Conservation (phyloP, 306 rosid species). For the Begonia masoniana region DNA sequence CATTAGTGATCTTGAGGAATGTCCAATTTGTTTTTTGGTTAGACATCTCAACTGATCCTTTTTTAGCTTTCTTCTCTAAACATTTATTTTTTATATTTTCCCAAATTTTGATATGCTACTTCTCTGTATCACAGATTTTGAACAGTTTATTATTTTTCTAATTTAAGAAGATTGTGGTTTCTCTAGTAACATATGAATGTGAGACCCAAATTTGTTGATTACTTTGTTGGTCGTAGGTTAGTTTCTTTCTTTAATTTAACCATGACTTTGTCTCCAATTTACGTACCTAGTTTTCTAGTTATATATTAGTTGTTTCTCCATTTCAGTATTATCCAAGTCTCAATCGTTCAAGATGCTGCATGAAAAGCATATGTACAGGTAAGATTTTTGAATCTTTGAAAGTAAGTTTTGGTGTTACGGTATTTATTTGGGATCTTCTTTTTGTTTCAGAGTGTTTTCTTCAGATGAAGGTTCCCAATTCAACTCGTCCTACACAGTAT, state of each 20-base stretch:
- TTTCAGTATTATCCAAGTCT: slow-evolving; percentile 94
- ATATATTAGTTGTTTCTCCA: slow-evolving; percentile 6
- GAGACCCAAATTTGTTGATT: neutral
- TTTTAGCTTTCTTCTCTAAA: neutral
- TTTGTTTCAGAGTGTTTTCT: slow-evolving; percentile 74
- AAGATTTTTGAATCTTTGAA: slow-evolving; percentile 10
- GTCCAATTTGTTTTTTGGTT: slow-evolving; percentile 98
- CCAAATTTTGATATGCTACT: neutral
- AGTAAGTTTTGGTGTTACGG: neutral
- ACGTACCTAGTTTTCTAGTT: neutral
- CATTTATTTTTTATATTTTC: neutral
- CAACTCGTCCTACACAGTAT: slow-evolving; percentile 98
- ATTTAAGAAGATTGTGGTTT: neutral
- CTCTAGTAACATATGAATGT: neutral
- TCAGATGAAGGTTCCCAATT: slow-evolving; percentile 99
- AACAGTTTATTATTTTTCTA: neutral
- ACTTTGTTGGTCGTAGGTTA: neutral
- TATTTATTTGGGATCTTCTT: slow-evolving; percentile 16
- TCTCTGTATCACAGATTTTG: neutral
- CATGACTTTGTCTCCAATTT: no score
- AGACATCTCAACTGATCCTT: slow-evolving; percentile 12
- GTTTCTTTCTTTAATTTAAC: neutral
- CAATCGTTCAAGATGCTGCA: slow-evolving; percentile 96
- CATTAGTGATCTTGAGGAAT: slow-evolving; percentile 64
- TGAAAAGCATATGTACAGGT: slow-evolving; percentile 98